Percentiles rank a stretch among this genome's conserved stretches.
Conservation (phyloP, 1,284 basidiomycete genomes). For the Meira nashicola region DNA sequence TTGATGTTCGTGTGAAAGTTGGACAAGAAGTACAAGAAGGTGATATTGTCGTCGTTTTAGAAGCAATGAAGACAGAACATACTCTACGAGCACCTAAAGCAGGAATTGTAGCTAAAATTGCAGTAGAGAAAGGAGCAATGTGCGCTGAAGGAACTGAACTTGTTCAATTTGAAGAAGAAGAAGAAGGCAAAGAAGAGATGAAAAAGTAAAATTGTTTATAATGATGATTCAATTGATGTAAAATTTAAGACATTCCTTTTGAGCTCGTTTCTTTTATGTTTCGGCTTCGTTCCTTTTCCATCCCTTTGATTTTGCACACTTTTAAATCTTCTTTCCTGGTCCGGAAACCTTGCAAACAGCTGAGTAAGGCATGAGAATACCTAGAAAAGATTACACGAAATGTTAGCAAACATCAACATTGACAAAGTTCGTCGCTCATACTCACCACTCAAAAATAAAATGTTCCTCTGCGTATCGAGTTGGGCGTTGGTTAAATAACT, state of each 20-base stretch:
- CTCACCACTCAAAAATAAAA: constrained; percentile 15
- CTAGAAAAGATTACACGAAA: no score
- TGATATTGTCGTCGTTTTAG: constrained; percentile 73
- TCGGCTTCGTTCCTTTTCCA: no score
- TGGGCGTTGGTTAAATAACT: constrained; percentile 19
- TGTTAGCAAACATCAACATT: no score
- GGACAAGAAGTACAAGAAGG: constrained; percentile 76
- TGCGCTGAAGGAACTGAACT: constrained; percentile 78
- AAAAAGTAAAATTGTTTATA: no score
- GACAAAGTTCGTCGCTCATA: no score
- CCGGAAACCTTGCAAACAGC: no score
- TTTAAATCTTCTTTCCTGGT: no score
- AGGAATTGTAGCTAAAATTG: constrained; percentile 61
- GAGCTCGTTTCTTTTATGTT: no score
- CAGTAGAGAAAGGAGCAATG: constrained; percentile 69
- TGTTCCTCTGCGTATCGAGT: constrained; percentile 18
- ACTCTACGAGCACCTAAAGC: constrained; percentile 65
- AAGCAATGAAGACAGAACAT: constrained; percentile 83
- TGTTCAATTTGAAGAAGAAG: constrained; percentile 57
- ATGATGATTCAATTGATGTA: not conserved
- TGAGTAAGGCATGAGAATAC: no score
- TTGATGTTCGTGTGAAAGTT: constrained; percentile 71
- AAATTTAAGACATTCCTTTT: no score
- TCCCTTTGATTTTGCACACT: no score
- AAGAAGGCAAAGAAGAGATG: constrained; percentile 1